Base-by-base conservation (phyloP, 768 basidiomycete species). In the Flagelloscypha sp. region DNA sequence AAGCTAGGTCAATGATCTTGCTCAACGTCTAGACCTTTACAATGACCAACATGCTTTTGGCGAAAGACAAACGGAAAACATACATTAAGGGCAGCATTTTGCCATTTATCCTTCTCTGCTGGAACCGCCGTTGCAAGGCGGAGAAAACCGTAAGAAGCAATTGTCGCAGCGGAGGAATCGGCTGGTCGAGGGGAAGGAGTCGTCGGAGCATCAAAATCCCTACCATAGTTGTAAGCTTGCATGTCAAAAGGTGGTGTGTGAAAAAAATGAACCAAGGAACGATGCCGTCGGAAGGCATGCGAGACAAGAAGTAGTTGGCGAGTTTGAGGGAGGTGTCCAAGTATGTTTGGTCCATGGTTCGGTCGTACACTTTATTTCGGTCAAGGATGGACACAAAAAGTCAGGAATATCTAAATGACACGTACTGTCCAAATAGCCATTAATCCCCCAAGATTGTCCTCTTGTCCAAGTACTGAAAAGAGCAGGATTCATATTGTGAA, bases 121-220 rank as follows among this genome's bases (percentile, higher is more conserved):
- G 33, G 22, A 54, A 61, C 48, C 3, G 54, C 52, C 40, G 71
- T 50, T 45, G 78, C 63, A 6, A 84, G 64, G 8, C 80, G 56
- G 24, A 84, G 53, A 27, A 85, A 61, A 1, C 66, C 81, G 21
- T 63, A 74, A 3, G 70, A 70, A 0, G 69, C 76, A 42, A 83
- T 70, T 24, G 70, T 76, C 7, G 79, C 76, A 4, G 82, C 79
- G 11, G 80, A 81, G 2, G 75, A 78, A 55, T 85, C 83, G 1
- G 79, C 78, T 1, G 75, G 72, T 9, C 71, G 65, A 12, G 71
- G 68, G 3, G 57, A 43, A 2, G 75, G 77, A 6, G 52, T 52
- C 24, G 68, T 48, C 15, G 80, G 81, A 5, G 79, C 82, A 40
- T 83, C 70, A 58, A 82, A 85, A 52, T 84, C 81, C 82, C 80